Evolutionary conservation across 805 yeast species (phyloP).

Genomic region (Hyphopichia homilentoma): DNA sequence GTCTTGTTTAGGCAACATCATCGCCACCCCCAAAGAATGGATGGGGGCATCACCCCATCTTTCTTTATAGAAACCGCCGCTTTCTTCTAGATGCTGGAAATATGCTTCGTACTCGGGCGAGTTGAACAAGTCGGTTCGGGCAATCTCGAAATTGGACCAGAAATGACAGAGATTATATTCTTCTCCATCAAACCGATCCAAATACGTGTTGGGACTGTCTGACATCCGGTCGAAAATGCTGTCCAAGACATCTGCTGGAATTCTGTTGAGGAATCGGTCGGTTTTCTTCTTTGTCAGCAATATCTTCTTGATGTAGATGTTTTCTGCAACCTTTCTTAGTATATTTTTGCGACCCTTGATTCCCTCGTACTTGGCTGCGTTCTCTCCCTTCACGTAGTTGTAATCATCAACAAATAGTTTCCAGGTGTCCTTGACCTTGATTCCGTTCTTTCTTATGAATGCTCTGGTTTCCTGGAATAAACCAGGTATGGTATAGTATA

Average conservation of each 20-base stretch:
- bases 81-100: slow-evolving; percentile 62
- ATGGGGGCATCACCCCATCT: slow-evolving; percentile 99
- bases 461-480: slow-evolving; percentile 70
- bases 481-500: slow-evolving; percentile 78
- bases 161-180: slow-evolving; percentile 81
- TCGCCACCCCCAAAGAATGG: slow-evolving; percentile 80
- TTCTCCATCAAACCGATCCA: slow-evolving; percentile 62
- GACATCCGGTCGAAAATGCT: slow-evolving; percentile 37
- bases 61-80: slow-evolving; percentile 85
- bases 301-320: slow-evolving; percentile 20
- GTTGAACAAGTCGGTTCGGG: slow-evolving; percentile 70
- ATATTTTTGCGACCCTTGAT: slow-evolving; percentile 17
- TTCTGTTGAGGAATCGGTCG: slow-evolving; percentile 15
- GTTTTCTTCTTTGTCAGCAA: slow-evolving; percentile 17
- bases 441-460: slow-evolving; percentile 44
- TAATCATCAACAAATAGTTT: slow-evolving; percentile 49
- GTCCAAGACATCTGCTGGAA: slow-evolving; percentile 29
- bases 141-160: slow-evolving; percentile 94
- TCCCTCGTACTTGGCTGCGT: slow-evolving; percentile 18
- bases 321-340: slow-evolving; percentile 23
- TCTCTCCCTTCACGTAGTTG: slow-evolving; percentile 18
- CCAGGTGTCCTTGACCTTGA: slow-evolving; percentile 67
- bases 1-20: slow-evolving; percentile 64
- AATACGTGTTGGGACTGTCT: slow-evolving; percentile 25
- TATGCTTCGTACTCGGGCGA: slow-evolving; percentile 62